Evolutionary conservation across 2,329 filamentous ascomycete species (phyloP).

Genomic region (Trichoderma sp.): DNA sequence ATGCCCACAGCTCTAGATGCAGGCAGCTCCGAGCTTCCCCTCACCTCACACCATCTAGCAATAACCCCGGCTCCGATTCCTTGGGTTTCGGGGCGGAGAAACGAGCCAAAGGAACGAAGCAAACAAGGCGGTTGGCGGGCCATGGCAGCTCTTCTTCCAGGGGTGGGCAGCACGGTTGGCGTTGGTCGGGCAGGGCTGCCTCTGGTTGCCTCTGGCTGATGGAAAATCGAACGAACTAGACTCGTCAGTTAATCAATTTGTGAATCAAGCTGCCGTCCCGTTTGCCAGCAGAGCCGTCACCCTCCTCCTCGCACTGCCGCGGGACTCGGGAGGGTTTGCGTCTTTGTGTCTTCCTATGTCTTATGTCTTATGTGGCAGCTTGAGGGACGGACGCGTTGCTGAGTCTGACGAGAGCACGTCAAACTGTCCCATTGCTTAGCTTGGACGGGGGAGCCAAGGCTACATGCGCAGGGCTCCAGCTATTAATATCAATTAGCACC

Average conservation of each 20-base stretch:
- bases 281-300: not conserved
- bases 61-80: conserved; percentile 1
- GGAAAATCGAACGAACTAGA: not conserved
- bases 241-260: not conserved
- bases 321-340: not conserved
- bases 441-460: not conserved
- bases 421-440: not conserved
- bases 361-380: conserved; percentile 12
- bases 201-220: not conserved
- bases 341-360: not conserved
- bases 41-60: not conserved
- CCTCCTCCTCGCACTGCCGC: not conserved
- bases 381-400: conserved; percentile 12
- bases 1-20: not conserved
- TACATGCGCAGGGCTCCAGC: not conserved
- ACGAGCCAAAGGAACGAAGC: not conserved
- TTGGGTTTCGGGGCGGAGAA: not conserved
- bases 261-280: not conserved
- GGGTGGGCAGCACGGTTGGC: not conserved
- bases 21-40: conserved; percentile 4
- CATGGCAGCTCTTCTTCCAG: not conserved
- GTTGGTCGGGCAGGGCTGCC: not conserved
- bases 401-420: conserved; percentile 9
- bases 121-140: conserved; percentile 3
- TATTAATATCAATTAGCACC: conserved; percentile 3